Evolutionary conservation across 2,329 filamentous ascomycete species (phyloP).

Genomic region (Capronia americana): DNA sequence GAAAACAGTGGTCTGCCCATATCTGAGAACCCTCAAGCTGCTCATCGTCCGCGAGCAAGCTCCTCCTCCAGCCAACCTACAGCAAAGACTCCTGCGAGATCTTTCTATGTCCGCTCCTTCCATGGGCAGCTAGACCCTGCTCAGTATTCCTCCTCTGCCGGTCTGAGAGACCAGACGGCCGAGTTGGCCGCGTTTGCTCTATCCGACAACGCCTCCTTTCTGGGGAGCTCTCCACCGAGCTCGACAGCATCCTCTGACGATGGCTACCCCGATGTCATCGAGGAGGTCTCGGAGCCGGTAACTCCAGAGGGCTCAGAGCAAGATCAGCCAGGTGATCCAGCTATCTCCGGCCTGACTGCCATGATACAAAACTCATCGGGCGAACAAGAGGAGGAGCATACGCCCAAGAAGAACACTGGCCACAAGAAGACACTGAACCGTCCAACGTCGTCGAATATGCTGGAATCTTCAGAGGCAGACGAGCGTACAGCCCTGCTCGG

Average conservation of each 20-base stretch:
- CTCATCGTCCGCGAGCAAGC: slow-evolving; percentile 32
- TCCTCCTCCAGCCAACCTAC: slow-evolving; percentile 37
- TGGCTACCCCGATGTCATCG: slow-evolving; percentile 56
- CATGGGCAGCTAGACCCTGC: slow-evolving; percentile 62
- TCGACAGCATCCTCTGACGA: slow-evolving; percentile 32
- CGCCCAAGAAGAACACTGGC: slow-evolving; percentile 30
- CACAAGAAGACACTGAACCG: slow-evolving; percentile 17
- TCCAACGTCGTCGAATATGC: slow-evolving; percentile 16
- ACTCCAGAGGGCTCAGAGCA: slow-evolving; percentile 54
- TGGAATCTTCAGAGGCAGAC: slow-evolving; percentile 35
- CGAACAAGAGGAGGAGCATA: slow-evolving; percentile 34
- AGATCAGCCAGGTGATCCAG: slow-evolving; percentile 42
- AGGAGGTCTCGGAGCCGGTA: slow-evolving; percentile 66
- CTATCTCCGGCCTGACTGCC: slow-evolving; percentile 57
- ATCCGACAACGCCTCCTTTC: slow-evolving; percentile 55
- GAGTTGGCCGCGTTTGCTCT: slow-evolving; percentile 84
- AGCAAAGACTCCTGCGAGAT: slow-evolving; percentile 51
- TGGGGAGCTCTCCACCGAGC: slow-evolving; percentile 31
- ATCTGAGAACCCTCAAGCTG: slow-evolving; percentile 32
- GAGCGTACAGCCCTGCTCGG: slow-evolving; percentile 38
- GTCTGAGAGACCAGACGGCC: slow-evolving; percentile 83
- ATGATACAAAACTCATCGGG: slow-evolving; percentile 55
- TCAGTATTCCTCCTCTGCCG: slow-evolving; percentile 75
- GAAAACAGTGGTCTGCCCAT: slow-evolving; percentile 31
- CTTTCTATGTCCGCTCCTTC: slow-evolving; percentile 55